Conservation (phyloP, 2,329 filamentous ascomycete genomes). For the Monilinia laxa region DNA sequence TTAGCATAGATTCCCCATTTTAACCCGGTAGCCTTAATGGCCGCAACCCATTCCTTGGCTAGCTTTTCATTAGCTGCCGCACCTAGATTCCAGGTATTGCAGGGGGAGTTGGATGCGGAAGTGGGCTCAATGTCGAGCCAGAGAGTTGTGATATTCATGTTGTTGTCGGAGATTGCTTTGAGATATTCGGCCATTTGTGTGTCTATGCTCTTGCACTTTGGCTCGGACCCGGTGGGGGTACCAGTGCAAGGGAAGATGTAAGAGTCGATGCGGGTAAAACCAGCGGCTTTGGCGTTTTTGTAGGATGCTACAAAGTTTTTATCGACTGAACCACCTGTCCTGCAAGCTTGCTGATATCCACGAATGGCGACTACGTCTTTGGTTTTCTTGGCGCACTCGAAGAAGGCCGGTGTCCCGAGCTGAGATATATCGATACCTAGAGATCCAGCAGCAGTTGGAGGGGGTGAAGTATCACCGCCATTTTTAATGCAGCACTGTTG, state of each 20-base stretch:
- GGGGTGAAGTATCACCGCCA: conserved; percentile 3
- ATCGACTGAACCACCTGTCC: conserved; percentile 30
- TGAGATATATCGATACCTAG: conserved; percentile 28
- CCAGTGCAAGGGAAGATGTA: conserved; percentile 37
- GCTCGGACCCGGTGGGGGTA: conserved; percentile 28
- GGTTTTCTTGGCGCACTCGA: conserved; percentile 26
- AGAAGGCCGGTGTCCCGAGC: conserved; percentile 24
- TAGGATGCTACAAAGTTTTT: conserved; percentile 30
- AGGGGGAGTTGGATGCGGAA: conserved; percentile 16
- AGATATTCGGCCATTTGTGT: conserved; percentile 33
- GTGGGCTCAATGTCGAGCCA: conserved; percentile 37
- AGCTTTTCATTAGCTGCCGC: conserved; percentile 30
- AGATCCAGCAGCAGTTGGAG: conserved; percentile 15
- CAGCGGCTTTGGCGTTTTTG: conserved; percentile 30
- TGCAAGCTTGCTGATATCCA: conserved; percentile 31
- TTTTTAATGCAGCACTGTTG: conserved; percentile 29
- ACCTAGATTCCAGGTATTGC: conserved; percentile 34
- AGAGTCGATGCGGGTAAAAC: conserved; percentile 31
- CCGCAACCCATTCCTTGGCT: conserved; percentile 33
- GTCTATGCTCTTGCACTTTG: conserved; percentile 31
- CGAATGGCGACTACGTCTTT: conserved; percentile 28
- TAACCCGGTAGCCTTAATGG: conserved; percentile 27
- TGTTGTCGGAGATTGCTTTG: conserved; percentile 27
- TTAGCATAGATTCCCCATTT: conserved; percentile 37
- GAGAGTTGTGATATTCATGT: conserved; percentile 28